Base-by-base conservation (phyloP, 2,329 filamentous ascomycete genomes). In the Penicillium glabrum region DNA sequence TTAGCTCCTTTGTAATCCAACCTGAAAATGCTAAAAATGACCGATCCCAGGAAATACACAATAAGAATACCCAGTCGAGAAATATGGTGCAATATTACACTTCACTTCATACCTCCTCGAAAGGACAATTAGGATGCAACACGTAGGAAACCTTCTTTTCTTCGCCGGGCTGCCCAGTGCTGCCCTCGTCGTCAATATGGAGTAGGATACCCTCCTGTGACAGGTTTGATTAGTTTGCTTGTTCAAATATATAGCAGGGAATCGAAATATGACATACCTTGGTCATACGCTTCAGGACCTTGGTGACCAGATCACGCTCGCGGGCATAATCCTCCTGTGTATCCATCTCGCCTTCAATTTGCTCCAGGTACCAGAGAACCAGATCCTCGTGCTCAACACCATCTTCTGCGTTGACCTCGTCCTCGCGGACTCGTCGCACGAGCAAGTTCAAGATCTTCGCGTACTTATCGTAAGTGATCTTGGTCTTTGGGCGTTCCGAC, bases 381-480 rank as follows among this genome's bases (percentile, higher is more conserved):
- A 99, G 81, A 45, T 88, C 88, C 52, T 96, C 89, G 63, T 91
- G 88, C 58, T 92, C 89, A 11, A 97, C 88, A 55, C 95, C 95
- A 64, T 96, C 91, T 41, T 90, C 91, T 0, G 80, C 84, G 11
- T 82, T 79, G 7, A 82, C 75, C 75, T 98, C 92, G 67, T 96
- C 91, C 54, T 93, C 89, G 66, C 89, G 91, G 67, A 99, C 86
- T 24, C 89, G 86, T 64, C 88, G 85, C 29, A 97, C 90, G 46
- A 99, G 81, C 68, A 90, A 77, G 72, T 96, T 96, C 57, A 96
- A 85, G 74, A 98, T 96, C 69, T 85, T 83, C 72, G 93, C 90
- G 76, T 96, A 99, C 75, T 96, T 95, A 69, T 98, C 93, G 69
- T 96, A 96, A 3, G 92, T 96, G 70, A 99, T 93, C 68, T 92